Evolutionary conservation across 306 rosid genomes (phyloP).

Genomic region (Pyrus bretschneideri): DNA sequence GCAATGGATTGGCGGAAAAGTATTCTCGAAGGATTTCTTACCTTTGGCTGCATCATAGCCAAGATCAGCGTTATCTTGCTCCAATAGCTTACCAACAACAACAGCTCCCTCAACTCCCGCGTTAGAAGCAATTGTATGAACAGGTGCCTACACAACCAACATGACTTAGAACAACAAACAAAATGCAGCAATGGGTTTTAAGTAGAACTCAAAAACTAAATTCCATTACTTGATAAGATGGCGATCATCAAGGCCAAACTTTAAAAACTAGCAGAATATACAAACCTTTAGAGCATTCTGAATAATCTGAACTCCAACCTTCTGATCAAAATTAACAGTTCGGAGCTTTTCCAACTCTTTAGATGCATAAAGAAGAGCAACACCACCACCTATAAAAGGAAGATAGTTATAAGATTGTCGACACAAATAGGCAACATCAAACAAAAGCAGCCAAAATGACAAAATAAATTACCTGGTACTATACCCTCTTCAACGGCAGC

Average conservation of each 20-base stretch:
- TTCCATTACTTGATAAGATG: not conserved
- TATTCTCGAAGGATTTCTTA: constrained; percentile 16
- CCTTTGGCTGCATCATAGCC: constrained; percentile 99
- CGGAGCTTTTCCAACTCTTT: constrained; percentile 72
- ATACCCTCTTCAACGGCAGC: constrained; percentile 98
- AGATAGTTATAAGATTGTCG: not conserved
- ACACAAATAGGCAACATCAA: not conserved
- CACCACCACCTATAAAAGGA: constrained; percentile 64
- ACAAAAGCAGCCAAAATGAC: not conserved
- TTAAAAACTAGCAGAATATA: not conserved
- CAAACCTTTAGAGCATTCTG: constrained; percentile 88
- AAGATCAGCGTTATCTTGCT: constrained; percentile 67
- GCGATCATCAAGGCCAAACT: not conserved
- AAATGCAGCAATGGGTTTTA: not conserved
- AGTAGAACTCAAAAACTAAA: not conserved
- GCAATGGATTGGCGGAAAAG: not conserved
- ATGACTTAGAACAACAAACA: not conserved
- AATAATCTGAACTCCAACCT: constrained; percentile 90
- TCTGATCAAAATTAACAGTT: constrained; percentile 91
- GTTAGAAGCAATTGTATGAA: constrained; percentile 81
- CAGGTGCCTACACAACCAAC: constrained; percentile 67
- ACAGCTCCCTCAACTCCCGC: constrained; percentile 99
- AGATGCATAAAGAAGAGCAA: constrained; percentile 94
- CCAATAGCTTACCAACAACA: constrained; percentile 90
- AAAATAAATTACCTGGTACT: constrained; percentile 48